Conservation (phyloP, 106 monocot species). For the Dioscorea alata region DNA sequence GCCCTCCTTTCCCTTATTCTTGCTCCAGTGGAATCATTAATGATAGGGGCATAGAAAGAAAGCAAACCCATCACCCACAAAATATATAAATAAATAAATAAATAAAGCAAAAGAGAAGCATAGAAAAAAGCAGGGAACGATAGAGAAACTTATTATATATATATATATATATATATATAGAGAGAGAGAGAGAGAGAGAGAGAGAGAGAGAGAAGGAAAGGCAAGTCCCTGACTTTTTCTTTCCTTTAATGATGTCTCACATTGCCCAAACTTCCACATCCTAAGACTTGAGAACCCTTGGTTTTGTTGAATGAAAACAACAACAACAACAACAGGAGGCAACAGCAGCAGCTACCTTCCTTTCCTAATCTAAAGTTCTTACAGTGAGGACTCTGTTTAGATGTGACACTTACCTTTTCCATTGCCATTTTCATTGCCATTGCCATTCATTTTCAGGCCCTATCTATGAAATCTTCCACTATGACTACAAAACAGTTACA, state of each 20-base stretch:
- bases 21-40: slow-evolving; percentile 13
- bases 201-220: not conserved
- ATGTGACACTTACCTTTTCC: slow-evolving; percentile 4
- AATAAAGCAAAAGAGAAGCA: slow-evolving; percentile 1
- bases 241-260: not conserved
- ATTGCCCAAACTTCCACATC: not conserved
- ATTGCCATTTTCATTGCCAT: not conserved
- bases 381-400: slow-evolving; percentile 5
- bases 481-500: not conserved
- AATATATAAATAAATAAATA: not conserved
- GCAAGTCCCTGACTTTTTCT: not conserved
- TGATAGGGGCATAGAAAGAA: slow-evolving; percentile 7
- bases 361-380: slow-evolving; percentile 4
- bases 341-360: not conserved
- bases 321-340: not conserved
- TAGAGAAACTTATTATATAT: not conserved
- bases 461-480: not conserved
- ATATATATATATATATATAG: no score
- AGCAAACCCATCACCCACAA: not conserved
- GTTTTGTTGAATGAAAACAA: not conserved
- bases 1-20: slow-evolving; percentile 10
- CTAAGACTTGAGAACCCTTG: not conserved
- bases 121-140: not conserved
- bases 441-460: no score
- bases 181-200: not conserved